phyloP scores from a whole-genome alignment of 495 filamentous ascomycete species.

The Penicillium odoratum region DNA sequence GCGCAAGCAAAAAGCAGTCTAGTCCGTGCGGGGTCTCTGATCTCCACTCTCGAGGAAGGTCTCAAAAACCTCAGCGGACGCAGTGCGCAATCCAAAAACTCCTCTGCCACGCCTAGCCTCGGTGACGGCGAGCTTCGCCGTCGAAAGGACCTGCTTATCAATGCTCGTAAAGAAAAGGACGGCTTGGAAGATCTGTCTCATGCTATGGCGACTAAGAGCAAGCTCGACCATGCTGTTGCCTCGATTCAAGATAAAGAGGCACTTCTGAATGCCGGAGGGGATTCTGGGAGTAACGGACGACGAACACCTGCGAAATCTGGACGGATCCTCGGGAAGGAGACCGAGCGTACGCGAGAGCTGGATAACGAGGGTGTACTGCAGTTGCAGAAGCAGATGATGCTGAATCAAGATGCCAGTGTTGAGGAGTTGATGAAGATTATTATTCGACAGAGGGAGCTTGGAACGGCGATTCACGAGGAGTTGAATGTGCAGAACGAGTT shows the following conservation, averaged over 20 bases:
- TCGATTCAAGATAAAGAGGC: constrained; percentile 56
- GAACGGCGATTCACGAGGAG: constrained; percentile 80
- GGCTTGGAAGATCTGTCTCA: constrained; percentile 79
- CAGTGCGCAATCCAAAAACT: constrained; percentile 4
- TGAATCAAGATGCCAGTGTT: constrained; percentile 81
- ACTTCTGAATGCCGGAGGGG: constrained; percentile 36
- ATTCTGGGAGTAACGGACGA: constrained; percentile 15
- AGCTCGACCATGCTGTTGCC: constrained; percentile 46
- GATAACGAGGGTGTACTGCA: constrained; percentile 89
- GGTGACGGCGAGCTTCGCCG: constrained; percentile 88
- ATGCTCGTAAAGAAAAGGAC: constrained; percentile 80
- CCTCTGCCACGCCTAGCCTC: constrained; percentile 38
- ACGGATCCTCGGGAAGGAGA: constrained; percentile 85
- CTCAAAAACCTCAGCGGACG: constrained; percentile 49
- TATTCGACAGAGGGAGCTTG: constrained; percentile 79
- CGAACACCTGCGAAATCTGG: constrained; percentile 45
- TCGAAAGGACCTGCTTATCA: constrained; percentile 73
- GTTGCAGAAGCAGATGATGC: constrained; percentile 80
- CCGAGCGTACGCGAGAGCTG: constrained; percentile 79
- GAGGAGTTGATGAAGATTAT: constrained; percentile 75
- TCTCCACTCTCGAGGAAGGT: constrained; percentile 69
- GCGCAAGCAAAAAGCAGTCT: constrained; percentile 80
- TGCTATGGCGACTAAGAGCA: constrained; percentile 63
- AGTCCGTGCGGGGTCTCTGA: constrained; percentile 68
- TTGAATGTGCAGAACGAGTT: constrained; percentile 80